A percentile compares a stretch with the other conserved stretches of the same genome.
These are phyloP conservation scores for Thraustochytrium sp. DNA, from an alignment of 352 stramenopile species.

Conservation along the genomic window DNA sequence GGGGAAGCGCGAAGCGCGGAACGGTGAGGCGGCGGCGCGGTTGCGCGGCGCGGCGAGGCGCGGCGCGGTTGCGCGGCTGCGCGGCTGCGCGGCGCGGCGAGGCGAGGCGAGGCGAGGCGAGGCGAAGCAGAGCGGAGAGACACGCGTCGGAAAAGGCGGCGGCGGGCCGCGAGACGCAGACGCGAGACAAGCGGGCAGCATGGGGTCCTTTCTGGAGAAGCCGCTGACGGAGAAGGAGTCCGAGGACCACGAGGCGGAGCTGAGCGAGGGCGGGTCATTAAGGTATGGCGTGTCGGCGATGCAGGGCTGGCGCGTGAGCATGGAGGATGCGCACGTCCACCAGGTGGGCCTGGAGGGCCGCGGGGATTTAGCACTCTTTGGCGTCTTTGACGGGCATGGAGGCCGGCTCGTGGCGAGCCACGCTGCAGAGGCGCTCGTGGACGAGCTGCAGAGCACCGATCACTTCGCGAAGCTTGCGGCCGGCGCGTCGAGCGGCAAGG, in stretches of 20 bases:
- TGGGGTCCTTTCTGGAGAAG: slow-evolving; percentile 52
- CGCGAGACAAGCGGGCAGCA: background rate
- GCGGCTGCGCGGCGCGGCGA: too few species aligned
- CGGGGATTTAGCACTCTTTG: slow-evolving; percentile 46
- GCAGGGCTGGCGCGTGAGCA: slow-evolving; percentile 53
- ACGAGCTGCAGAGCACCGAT: slow-evolving; percentile 28
- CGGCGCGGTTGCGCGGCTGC: too few species aligned
- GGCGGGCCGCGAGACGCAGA: too few species aligned
- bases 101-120: too few species aligned
- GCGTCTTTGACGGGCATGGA: slow-evolving; percentile 54
- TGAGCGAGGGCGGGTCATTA: slow-evolving; percentile 38
- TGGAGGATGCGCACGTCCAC: slow-evolving; percentile 51
- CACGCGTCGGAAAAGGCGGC: too few species aligned
- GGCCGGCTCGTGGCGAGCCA: slow-evolving; percentile 42
- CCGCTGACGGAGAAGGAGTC: slow-evolving; percentile 48
- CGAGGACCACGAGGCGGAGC: slow-evolving; percentile 21
- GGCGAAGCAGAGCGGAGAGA: too few species aligned
- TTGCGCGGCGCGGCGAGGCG: too few species aligned
- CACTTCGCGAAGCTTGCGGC: background rate
- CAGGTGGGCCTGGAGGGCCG: slow-evolving; percentile 38
- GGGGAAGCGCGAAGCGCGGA: too few species aligned
- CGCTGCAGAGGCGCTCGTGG: background rate
- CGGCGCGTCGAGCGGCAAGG: background rate
- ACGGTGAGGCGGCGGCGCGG: too few species aligned
- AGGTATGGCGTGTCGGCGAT: slow-evolving; percentile 48